Evolutionary conservation across 441 rosid species (phyloP).

Genomic region (Erodium trifolium): DNA sequence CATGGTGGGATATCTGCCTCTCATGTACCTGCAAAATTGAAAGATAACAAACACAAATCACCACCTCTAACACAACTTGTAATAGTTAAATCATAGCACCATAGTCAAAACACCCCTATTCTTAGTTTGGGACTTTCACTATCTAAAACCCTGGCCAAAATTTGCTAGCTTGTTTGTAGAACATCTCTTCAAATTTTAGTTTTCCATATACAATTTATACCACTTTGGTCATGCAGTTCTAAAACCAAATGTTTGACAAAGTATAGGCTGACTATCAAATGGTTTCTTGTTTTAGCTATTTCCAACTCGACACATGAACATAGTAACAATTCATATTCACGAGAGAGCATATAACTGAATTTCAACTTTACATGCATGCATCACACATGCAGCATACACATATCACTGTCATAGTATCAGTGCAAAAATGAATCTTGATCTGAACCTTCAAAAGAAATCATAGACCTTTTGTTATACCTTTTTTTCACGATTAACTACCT

Average conservation of each 20-base stretch:
- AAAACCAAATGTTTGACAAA: background rate
- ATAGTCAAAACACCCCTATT: no score
- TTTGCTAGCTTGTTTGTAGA: no score
- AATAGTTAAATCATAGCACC: background rate
- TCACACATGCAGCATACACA: background rate
- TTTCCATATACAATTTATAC: no score
- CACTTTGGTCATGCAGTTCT: no score
- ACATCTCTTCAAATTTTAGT: no score
- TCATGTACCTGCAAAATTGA: constrained; percentile 36
- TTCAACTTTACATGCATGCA: background rate
- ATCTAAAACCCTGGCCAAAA: no score
- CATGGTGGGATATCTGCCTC: constrained; percentile 29
- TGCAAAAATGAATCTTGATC: constrained; percentile 16
- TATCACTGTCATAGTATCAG: background rate
- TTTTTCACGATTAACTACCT: constrained; percentile 46
- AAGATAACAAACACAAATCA: constrained; percentile 12
- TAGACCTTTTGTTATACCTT: constrained; percentile 32
- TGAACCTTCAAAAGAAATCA: background rate
- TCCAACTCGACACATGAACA: background rate
- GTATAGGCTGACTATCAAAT: background rate
- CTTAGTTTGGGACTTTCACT: no score
- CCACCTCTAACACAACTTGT: background rate
- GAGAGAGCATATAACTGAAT: background rate
- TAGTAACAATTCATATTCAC: background rate
- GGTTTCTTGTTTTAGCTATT: background rate